Evolutionary conservation across 139 green algal species (phyloP), one percentile per base, ranked within the genome.

Genomic region (Coccomyxa sp.): DNA sequence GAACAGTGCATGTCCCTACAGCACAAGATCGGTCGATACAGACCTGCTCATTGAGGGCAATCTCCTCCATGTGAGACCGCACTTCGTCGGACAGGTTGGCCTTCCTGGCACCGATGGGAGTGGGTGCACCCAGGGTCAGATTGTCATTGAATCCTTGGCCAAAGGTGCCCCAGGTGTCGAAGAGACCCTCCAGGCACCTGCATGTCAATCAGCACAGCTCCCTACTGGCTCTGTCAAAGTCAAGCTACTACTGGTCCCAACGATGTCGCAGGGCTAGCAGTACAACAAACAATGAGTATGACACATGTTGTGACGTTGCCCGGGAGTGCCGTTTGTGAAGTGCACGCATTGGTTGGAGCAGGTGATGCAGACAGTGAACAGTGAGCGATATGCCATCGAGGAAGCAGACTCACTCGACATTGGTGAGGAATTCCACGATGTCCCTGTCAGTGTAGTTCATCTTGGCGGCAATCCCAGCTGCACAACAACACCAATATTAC

Each of bases 151-250:
- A 88, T 25, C 82, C 84, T 17, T 77, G 28, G 67, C 88, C 88
- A 58, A 88, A 91, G 30, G 85, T 79, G 68, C 80, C 88, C 30
- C 58, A 91, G 13, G 83, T 86, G 63, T 91, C 83, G 59, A 91
- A 91, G 45, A 76, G 81, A 14, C 83, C 88, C 82, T 91, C 88
- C 59, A 91, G 74, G 83, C 88, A 91, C 82, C 66, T 79, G 59
- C 76, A 51, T 3, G 30, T 16, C 18, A 31, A 78, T 1, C 23
- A 21, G 27, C 30, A 51, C 27, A 78, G 1, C 14, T 78, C 10
- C 30, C 57, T 78, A 1, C 21, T 21, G 57, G 71, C 27, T 58
- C n/a, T 16, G 27, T 51, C 38, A 28, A 11, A 4, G 27, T 78
- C 25, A 31, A 30, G 23, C 18, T 7, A 21, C 1, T 1, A 78